Conservation (phyloP, 495 filamentous ascomycete genomes). For the Letharia lupina region DNA sequence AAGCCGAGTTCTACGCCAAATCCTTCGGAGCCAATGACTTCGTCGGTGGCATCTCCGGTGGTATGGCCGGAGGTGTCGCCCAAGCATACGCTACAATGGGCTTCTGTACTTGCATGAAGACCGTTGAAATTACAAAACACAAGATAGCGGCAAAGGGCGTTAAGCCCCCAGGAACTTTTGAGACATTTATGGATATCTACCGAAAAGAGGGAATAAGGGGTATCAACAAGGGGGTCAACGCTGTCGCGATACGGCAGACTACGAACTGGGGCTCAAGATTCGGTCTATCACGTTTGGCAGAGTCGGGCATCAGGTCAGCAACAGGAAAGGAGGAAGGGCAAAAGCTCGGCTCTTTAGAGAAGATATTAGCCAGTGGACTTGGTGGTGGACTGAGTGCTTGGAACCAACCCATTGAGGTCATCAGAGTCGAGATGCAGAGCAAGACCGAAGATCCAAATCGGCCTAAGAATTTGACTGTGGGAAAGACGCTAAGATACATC, state of each 20-base stretch:
- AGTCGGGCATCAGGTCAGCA: slow-evolving; percentile 72
- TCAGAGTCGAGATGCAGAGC: slow-evolving; percentile 99
- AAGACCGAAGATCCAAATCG: slow-evolving; percentile 96
- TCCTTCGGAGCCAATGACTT: slow-evolving; percentile 76
- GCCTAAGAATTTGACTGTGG: slow-evolving; percentile 96
- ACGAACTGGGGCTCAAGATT: slow-evolving; percentile 99
- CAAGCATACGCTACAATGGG: slow-evolving; percentile 99
- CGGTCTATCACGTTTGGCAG: slow-evolving; percentile 81
- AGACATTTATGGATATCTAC: slow-evolving; percentile 96
- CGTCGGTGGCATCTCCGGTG: slow-evolving; percentile 77
- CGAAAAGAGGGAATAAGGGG: slow-evolving; percentile 86
- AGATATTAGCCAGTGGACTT: slow-evolving; percentile 77
- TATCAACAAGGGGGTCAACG: slow-evolving; percentile 98
- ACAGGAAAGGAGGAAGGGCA: slow-evolving; percentile 74
- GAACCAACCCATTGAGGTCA: slow-evolving; percentile 99
- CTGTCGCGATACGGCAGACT: slow-evolving; percentile 95
- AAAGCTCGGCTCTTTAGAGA: slow-evolving; percentile 71
- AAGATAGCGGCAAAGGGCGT: slow-evolving; percentile 78
- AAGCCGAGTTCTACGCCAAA: slow-evolving; percentile 90
- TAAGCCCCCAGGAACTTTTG: slow-evolving; percentile 79
- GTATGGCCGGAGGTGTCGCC: slow-evolving; percentile 88
- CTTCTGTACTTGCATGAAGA: slow-evolving; percentile 99
- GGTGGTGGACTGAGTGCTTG: slow-evolving; percentile 93
- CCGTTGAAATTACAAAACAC: slow-evolving; percentile 97
- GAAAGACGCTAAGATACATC: slow-evolving; percentile 86